These are phyloP conservation scores for Termitomyces sp. DNA, from an alignment of 1,284 basidiomycete species.

Conservation along the genomic window DNA sequence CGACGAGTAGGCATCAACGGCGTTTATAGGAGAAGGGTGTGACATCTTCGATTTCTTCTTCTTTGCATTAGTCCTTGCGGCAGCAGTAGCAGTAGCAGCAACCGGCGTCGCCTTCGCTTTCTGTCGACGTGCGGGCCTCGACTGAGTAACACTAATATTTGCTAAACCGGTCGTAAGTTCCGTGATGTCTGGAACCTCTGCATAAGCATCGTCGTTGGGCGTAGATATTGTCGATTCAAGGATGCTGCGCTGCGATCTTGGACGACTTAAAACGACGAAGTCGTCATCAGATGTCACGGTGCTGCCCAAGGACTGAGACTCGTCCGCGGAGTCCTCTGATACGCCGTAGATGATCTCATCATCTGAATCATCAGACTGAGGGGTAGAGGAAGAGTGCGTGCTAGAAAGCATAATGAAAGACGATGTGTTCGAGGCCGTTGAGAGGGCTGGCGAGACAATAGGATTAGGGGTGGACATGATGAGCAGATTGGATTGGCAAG, in stretches of 20 bases:
- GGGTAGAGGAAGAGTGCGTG: constrained; percentile 3
- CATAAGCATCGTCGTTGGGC: constrained; percentile 13
- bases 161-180: constrained; percentile 10
- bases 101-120: background rate
- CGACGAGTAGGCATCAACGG: constrained; percentile 5
- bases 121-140: background rate
- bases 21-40: constrained; percentile 8
- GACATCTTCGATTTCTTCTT: constrained; percentile 13
- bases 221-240: constrained; percentile 17
- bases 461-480: constrained; percentile 8
- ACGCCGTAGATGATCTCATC: constrained; percentile 56
- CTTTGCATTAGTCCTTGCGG: background rate
- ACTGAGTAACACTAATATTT: constrained; percentile 6
- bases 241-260: constrained; percentile 20
- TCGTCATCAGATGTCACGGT: constrained; percentile 34
- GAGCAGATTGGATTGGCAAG: background rate
- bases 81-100: background rate
- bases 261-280: constrained; percentile 38
- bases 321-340: constrained; percentile 26
- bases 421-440: constrained; percentile 5
- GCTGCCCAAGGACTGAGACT: constrained; percentile 13
- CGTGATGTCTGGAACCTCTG: constrained; percentile 6
- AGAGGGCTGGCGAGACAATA: constrained; percentile 7
- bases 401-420: constrained; percentile 18
- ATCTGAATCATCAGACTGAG: constrained; percentile 32